phyloP scores from a whole-genome alignment of 139 green algal genomes.

The Mesotaenium endlicherianum region DNA sequence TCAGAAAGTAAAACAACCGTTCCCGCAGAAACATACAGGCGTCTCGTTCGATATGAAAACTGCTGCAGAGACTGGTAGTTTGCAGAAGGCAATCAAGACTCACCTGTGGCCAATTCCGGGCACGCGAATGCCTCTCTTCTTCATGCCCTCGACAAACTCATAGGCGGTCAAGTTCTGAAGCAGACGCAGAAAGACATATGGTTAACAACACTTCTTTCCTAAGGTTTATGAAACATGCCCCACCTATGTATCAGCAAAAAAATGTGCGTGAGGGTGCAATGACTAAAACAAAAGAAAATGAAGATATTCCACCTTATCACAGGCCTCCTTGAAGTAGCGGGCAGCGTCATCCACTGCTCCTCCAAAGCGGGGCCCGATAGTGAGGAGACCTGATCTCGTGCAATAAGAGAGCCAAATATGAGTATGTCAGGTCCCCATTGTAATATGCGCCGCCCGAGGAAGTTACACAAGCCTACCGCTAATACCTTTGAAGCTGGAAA shows the following conservation, averaged over 20 bases:
- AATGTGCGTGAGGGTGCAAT: background rate
- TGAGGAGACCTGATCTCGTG: constrained; percentile 52
- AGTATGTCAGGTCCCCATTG: no score
- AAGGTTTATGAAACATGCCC: no score
- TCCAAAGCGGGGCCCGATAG: constrained; percentile 78
- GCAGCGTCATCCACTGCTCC: constrained; percentile 89
- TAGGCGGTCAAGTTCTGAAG: constrained; percentile 14
- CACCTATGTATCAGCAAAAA: background rate
- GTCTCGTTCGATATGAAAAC: no score
- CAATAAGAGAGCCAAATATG: no score
- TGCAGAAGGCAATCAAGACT: background rate
- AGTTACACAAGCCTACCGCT: no score
- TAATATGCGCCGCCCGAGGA: no score
- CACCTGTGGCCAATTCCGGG: constrained; percentile 83
- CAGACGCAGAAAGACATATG: background rate
- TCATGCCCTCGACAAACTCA: constrained; percentile 85
- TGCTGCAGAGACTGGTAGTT: no score
- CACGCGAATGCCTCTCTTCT: constrained; percentile 74
- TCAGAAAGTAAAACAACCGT: background rate
- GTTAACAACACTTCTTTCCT: no score
- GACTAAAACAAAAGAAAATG: background rate
- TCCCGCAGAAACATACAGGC: no score
- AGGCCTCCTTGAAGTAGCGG: constrained; percentile 67
- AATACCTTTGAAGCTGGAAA: no score
- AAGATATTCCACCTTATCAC: constrained; percentile 32